Conservation (phyloP, 2,329 filamentous ascomycete genomes). For the Dichotomopilus funicola region DNA sequence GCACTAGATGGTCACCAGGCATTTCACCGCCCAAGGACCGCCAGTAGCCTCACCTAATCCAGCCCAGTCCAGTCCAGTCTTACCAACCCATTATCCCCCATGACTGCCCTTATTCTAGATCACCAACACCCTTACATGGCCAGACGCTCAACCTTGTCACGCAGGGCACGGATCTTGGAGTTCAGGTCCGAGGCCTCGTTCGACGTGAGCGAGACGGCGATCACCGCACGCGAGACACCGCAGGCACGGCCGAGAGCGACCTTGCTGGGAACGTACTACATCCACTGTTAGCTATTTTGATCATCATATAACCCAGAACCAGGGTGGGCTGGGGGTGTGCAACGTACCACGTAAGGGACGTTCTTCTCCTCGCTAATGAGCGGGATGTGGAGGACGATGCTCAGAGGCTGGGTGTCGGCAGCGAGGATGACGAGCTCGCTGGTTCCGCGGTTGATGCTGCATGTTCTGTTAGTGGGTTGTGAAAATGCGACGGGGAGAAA, state of each 20-base stretch:
- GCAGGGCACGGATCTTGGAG: constrained; percentile 78
- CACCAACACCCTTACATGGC: constrained; percentile 60
- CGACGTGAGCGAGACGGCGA: constrained; percentile 80
- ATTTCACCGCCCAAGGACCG: not conserved
- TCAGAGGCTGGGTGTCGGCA: constrained; percentile 79
- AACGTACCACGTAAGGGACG: constrained; percentile 47
- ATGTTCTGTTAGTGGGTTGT: constrained; percentile 2
- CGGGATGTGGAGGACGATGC: constrained; percentile 83
- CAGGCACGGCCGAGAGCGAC: constrained; percentile 82
- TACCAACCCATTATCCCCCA: not conserved
- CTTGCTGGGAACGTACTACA: constrained; percentile 60
- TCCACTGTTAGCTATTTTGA: not conserved
- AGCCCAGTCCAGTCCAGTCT: not conserved
- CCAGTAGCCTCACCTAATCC: not conserved
- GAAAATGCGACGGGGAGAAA: not conserved
- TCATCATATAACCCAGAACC: not conserved
- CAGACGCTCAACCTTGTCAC: constrained; percentile 92
- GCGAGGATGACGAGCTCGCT: constrained; percentile 84
- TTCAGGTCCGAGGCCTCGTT: constrained; percentile 86
- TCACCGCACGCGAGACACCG: constrained; percentile 82
- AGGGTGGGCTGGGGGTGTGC: not conserved
- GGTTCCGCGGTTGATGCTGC: constrained; percentile 58
- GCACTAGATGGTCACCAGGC: not conserved
- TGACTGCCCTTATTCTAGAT: not conserved
- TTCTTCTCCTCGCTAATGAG: constrained; percentile 80